Base-by-base conservation (phyloP, 1,284 basidiomycete species). In the Boletus smithii region DNA sequence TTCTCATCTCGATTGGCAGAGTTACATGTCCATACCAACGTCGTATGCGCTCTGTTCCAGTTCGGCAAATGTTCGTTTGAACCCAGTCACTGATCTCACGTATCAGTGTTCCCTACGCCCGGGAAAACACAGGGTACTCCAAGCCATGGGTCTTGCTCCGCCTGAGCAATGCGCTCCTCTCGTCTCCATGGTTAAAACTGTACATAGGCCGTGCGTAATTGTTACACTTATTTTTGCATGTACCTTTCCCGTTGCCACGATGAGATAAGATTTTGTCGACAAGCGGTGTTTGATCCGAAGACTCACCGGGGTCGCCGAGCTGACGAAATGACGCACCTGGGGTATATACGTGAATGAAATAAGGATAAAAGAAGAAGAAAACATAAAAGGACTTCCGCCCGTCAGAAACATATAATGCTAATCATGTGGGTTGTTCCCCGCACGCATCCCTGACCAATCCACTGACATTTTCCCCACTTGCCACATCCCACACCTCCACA, bases 281-380 rank as follows among this genome's bases (percentile, higher is more conserved):
- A 34, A 10, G 41, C 37, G 34, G 31, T 26, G 42, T 55, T 62
- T 41, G 60, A 65, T 62, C 64, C 61, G 64, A 51, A 41, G 20
- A 4, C 20, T 20, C 20, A 20, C 20, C 20, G 20, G 20, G n/a
- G n/a, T n/a, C 20, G 20, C 20, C 20, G 20, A 20, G 20, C 20
- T 20, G 18, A 32, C 44, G 23, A 44, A 29, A 62, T 62, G 64
- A 67, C 64, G 61, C 61, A 67, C 42, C 54, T 41, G 65, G 61
- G 64, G 61, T 57, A 59, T 16, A 17, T 29, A 13, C 9, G 26
- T 14, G 14, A n/a, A n/a, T 31, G 42, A 48, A 50, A 44, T 29
- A 31, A 44, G 14, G 8, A 42, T 3, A 24, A 30, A 14, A 43
- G 33, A 36, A 44, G 42, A 38, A 10, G 46, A 33, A 35, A 44